Percentiles rank a stretch among this genome's conserved stretches.
These are phyloP conservation scores for Fomitopsis schrenkii DNA, from an alignment of 1,284 basidiomycete genomes.

Conservation along the genomic window DNA sequence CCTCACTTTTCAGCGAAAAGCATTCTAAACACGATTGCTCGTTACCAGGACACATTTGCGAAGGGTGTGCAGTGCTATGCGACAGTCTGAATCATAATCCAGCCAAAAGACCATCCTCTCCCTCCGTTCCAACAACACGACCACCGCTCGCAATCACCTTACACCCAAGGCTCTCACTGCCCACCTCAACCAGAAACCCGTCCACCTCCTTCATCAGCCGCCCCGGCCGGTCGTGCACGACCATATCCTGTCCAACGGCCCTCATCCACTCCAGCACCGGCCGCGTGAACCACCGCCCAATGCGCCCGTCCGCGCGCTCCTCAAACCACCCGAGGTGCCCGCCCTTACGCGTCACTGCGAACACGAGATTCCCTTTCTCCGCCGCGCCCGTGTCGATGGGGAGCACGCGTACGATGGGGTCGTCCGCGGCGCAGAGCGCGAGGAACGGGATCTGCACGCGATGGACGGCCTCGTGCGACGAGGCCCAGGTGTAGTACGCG, in stretches of 20 bases:
- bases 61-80: too few relatives aligned
- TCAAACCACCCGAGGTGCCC: conserved; percentile 99
- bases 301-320: conserved; percentile 37
- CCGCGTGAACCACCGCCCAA: conserved; percentile 65
- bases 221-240: conserved; percentile 29
- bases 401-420: conserved; percentile 76
- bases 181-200: conserved; percentile 58
- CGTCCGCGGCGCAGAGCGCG: conserved; percentile 86
- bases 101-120: conserved; percentile 34
- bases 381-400: conserved; percentile 47
- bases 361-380: conserved; percentile 61
- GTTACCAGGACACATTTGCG: not conserved
- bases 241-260: conserved; percentile 51
- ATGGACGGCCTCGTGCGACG: conserved; percentile 48
- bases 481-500: conserved; percentile 81
- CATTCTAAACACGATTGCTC: too few relatives aligned
- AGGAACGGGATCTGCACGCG: conserved; percentile 71
- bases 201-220: conserved; percentile 42
- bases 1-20: too few relatives aligned
- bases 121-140: conserved; percentile 34
- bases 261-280: conserved; percentile 77
- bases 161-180: conserved; percentile 45
- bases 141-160: conserved; percentile 36
- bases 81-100: conserved; percentile 21
- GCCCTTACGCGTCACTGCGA: conserved; percentile 74